Base-by-base conservation (phyloP, 2,329 filamentous ascomycete genomes). In the Alternaria arbusti region DNA sequence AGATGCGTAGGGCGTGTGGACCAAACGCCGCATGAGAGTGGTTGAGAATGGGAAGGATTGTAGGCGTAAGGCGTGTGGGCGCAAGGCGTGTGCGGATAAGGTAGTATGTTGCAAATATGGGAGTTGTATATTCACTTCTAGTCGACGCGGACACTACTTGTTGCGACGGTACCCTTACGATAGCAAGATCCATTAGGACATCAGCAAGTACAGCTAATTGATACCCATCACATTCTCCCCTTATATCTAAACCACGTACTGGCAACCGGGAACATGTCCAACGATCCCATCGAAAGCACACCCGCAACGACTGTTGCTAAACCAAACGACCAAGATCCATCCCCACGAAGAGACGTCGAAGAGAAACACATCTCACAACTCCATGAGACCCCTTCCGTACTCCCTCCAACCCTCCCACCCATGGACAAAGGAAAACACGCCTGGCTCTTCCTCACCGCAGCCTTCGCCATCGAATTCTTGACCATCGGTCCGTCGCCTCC, bases 391-490 rank as follows among this genome's bases (percentile, higher is more conserved):
- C 6, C 30, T 10, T 23, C 11, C 28, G 4, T 12, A n/a, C 49
- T 23, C n/a, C 30, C 44, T 10, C 1, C 20, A 22, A 52, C 0
- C 12, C 54, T 72, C 9, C 70, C 70, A 15, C 67, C 68, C 4
- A 59, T 63, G 8, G 70, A 72, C 51, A 47, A 55, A 17, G 68
- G 70, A 13, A 69, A 63, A 46, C 61, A 70, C 28, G 67, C 70
- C 32, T 71, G 67, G 65, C 61, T 70, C 9, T 70, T 68, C 23
- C 40, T 72, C 5, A 28, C 56, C 6, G 66, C 65, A 3, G 83
- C 82, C 56, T 86, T 84, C 65, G 63, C 85, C 6, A 75, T 87
- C 15, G 85, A 88, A 63, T 77, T 82, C 30, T 72, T 86, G 10
- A 52, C 49, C 12, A 36, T 52, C 15, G 49, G 30, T 25, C 20